Conservation (phyloP, 1,139 yeast genomes). For the Saccharomyces hybrid region DNA sequence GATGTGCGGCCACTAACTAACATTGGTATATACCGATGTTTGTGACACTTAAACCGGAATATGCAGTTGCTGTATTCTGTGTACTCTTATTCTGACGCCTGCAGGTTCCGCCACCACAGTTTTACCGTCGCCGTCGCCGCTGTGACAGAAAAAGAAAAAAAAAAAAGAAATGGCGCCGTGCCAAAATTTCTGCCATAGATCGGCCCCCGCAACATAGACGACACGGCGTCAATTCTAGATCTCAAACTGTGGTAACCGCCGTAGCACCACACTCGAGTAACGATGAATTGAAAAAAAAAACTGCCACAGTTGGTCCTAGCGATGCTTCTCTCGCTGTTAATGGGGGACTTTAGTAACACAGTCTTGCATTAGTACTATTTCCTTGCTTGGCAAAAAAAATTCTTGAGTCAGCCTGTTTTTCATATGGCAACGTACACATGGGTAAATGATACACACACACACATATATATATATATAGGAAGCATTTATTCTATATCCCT, state of each 20-base stretch:
- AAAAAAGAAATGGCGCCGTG: not conserved
- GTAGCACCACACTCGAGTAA: not conserved
- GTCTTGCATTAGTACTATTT: not conserved
- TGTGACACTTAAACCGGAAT: not conserved
- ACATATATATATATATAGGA: not conserved
- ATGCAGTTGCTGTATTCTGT: no score
- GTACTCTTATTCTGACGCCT: not conserved
- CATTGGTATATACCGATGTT: not conserved
- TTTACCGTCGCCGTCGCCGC: not conserved
- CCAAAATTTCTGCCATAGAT: not conserved
- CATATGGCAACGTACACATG: not conserved
- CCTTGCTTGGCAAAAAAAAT: not conserved
- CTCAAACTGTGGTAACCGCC: not conserved
- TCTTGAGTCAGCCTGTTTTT: not conserved
- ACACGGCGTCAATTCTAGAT: not conserved
- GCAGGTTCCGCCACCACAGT: not conserved
- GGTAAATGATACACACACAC: no score
- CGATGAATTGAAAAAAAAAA: not conserved
- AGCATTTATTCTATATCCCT: no score
- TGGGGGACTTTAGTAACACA: not conserved
- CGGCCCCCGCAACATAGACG: not conserved
- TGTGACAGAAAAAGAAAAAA: not conserved
- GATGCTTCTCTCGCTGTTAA: not conserved
- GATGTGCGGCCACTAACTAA: no score
- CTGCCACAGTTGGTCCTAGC: not conserved